Evolutionary conservation across 305 asterid species (phyloP), one percentile per base, ranked within the genome.

Genomic region (Solanum chacoense): DNA sequence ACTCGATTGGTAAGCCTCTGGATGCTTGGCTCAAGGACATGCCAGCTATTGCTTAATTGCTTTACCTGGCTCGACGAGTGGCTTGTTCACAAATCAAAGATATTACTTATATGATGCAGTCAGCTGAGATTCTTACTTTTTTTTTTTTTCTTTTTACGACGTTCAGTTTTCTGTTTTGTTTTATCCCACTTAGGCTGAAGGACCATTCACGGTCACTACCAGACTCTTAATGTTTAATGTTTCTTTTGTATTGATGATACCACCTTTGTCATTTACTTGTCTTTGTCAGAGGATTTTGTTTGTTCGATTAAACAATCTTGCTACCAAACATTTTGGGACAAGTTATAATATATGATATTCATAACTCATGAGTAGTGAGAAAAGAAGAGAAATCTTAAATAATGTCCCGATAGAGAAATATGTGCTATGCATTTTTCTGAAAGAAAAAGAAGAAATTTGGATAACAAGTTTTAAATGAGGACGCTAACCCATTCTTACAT

Each of bases 1-100:
- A 95, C 95, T 91, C 98, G 4, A 95, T 95, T 38, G 98, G 98
- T 77, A 95, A 95, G 93, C 98, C 98, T 7, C 93, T 95, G 18
- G 98, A 95, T 87, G 94, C 94, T 69, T 95, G 98, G 98, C 98
- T 95, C 90, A 95, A 94, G 94, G 98, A 95, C 93, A 94, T 95
- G 96, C 98, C 98, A 76, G 98, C 98, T 55, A 84, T 93, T 87
- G 98, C 93, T 83, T 95, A 92, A 92, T 79, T 31, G 81, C 88
- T 42, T 18, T 42, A 45, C 40, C 20, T 81, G 40, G 38, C 29
- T 81, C 37, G 37, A 26, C 40, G 20, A 29, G 86, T 29, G 36
- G 18, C 40, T 28, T 29, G 71, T 45, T 81, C 72, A 20, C 72
- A 29, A 42, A 81, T 81, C 71, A 28, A 81, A 81, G 11, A 45